Evolutionary conservation across 164 flowering plant genomes (phyloP).

Genomic region (Cinnamomum chago): DNA sequence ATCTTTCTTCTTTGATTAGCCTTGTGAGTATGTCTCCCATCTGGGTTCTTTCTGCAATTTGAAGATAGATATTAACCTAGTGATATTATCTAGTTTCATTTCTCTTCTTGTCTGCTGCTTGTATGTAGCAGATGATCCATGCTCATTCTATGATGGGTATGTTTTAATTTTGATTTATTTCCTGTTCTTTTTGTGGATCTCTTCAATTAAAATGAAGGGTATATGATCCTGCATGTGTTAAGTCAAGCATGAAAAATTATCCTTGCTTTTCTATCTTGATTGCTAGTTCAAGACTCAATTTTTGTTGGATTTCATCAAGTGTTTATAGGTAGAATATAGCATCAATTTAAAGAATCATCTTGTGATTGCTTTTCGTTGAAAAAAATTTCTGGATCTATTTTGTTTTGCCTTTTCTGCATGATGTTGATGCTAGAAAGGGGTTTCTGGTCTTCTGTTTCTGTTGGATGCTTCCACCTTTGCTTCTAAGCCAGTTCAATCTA

Average conservation of each 20-base stretch:
- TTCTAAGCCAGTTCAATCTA: neutral
- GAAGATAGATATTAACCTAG: conserved; percentile 5
- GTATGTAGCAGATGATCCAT: conserved; percentile 19
- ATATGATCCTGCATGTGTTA: neutral
- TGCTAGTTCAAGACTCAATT: neutral
- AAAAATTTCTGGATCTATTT: neutral
- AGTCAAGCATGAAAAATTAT: neutral
- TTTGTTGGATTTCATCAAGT: neutral
- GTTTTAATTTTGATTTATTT: neutral
- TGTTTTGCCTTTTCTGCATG: neutral
- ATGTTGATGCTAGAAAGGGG: neutral
- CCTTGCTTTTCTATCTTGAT: neutral
- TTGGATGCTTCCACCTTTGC: neutral
- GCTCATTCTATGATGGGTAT: neutral
- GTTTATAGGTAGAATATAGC: neutral
- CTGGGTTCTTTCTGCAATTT: conserved; percentile 14
- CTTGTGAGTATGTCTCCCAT: conserved; percentile 17
- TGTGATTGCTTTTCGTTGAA: neutral
- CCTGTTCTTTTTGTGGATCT: neutral
- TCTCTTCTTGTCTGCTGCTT: conserved; percentile 7
- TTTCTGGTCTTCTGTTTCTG: neutral
- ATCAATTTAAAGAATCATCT: neutral
- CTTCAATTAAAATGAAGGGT: neutral
- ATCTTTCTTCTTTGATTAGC: conserved; percentile 8
- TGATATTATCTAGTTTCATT: conserved; percentile 12